These are phyloP conservation scores for Aegilops tauschii DNA, from an alignment of 176 grass and related monocot species.

Conservation along the genomic window DNA sequence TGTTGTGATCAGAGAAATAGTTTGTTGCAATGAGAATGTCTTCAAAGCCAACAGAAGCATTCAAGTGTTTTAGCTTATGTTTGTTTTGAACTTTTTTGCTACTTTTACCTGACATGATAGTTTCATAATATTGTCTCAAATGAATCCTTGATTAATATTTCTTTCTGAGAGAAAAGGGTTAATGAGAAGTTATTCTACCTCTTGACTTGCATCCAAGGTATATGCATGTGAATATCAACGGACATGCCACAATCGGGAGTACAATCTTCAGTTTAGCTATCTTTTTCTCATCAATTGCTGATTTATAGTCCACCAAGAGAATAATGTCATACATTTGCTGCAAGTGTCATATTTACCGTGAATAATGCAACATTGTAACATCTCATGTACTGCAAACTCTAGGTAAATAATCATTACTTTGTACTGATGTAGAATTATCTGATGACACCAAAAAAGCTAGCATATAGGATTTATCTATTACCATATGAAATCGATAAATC, in stretches of 20 bases:
- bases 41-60: background rate
- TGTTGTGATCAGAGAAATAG: constrained; percentile 39
- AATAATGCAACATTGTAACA: background rate
- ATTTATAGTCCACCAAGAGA: background rate
- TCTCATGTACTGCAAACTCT: background rate
- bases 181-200: constrained; percentile 13
- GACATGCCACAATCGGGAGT: constrained; percentile 5
- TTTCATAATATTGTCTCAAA: constrained; percentile 2
- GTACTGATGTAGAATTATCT: background rate
- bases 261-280: constrained; percentile 13
- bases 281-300: background rate
- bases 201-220: constrained; percentile 23
- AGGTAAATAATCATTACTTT: background rate
- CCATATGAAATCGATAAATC: too few species aligned
- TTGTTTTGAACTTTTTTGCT: background rate
- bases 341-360: background rate
- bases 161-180: background rate
- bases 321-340: background rate
- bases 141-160: background rate
- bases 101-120: background rate
- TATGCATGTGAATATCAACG: constrained; percentile 6
- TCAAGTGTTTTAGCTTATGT: background rate
- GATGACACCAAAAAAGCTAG: background rate
- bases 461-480: background rate
- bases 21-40: constrained; percentile 31